Evolutionary conservation across 768 basidiomycete genomes (phyloP).

Genomic region (Leucosporidium yakuticum): DNA sequence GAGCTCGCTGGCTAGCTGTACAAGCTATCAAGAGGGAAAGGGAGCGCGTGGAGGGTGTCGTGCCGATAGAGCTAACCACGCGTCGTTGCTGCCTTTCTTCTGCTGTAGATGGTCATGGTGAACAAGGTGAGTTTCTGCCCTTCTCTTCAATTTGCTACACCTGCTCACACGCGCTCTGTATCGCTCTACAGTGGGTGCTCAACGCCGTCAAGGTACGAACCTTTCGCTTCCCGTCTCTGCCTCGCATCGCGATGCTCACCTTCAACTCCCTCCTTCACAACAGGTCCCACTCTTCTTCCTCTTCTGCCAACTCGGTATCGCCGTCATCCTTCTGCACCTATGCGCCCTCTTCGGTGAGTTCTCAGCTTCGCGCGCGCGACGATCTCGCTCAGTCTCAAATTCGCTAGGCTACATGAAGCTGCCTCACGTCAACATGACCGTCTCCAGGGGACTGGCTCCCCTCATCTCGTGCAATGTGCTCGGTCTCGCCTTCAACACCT

Average conservation of each 20-base stretch:
- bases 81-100: neutral
- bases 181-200: conserved; percentile 68
- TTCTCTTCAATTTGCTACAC: conserved; percentile 8
- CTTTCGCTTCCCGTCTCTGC: neutral
- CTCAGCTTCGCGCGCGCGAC: neutral
- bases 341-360: conserved; percentile 38
- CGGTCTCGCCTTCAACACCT: conserved; percentile 51
- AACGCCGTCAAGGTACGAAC: conserved; percentile 54
- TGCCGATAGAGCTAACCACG: neutral
- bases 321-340: conserved; percentile 65
- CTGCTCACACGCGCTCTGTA: neutral
- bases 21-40: too few species aligned
- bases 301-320: conserved; percentile 70
- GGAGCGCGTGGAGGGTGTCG: neutral
- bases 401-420: conserved; percentile 59
- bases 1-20: too few species aligned
- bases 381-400: conserved; percentile 46
- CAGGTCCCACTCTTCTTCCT: conserved; percentile 73
- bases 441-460: conserved; percentile 66
- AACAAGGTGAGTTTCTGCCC: conserved; percentile 43
- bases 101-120: conserved; percentile 80
- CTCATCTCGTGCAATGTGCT: conserved; percentile 72
- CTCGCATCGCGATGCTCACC: neutral
- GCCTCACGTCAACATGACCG: conserved; percentile 58
- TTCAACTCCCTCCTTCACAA: too few species aligned